Evolutionary conservation across 495 filamentous ascomycete genomes (phyloP), one percentile per base, ranked within the genome.

Genomic region (Cercophora newfieldiana): DNA sequence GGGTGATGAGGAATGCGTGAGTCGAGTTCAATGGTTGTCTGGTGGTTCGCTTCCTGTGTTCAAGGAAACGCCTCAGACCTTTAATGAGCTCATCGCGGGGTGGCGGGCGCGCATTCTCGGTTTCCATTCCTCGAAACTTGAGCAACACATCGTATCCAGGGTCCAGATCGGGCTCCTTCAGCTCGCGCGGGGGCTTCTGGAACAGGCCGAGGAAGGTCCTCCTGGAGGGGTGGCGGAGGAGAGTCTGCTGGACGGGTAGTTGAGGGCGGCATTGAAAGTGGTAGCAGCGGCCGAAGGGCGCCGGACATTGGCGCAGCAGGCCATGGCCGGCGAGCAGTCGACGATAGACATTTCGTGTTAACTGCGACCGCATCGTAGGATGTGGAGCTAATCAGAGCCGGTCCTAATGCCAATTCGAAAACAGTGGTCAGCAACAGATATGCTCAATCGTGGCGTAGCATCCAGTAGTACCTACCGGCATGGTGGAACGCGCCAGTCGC

Each of bases 311-410:
- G 67, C 30, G 82, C 66, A 70, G 88, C 63, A 66, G 76, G 62
- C 87, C 85, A 72, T 89, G 82, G 76, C 87, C 87, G 71, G 87
- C 82, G 65, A 91, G 81, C 61, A 94, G 82, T 68, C 86, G 85
- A 63, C 85, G 85, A 74, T 93, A 91, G 68, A 92, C 88, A 74
- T 84, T 78, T 77, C 89, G 86, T 57, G 91, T 88, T 69, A 96
- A 85, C 72, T 92, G 90, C 76, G 92, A 93, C 72, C 89, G 90
- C 93, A 96, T 96, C 66, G 76, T 71, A 77, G 71, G 68, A 75
- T 66, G 74, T 62, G 58, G 62, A 66, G 59, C 65, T 75, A 69
- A 31, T 66, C 29, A 16, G 47, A 64, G 66, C 33, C 63, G 68
- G 68, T 66, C 28, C 64, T 75, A 57, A 37, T 14, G 1, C 30